Percentiles rank a stretch among this genome's conserved stretches.
Conservation (phyloP, 495 filamentous ascomycete species). For the Podospora anserina region DNA sequence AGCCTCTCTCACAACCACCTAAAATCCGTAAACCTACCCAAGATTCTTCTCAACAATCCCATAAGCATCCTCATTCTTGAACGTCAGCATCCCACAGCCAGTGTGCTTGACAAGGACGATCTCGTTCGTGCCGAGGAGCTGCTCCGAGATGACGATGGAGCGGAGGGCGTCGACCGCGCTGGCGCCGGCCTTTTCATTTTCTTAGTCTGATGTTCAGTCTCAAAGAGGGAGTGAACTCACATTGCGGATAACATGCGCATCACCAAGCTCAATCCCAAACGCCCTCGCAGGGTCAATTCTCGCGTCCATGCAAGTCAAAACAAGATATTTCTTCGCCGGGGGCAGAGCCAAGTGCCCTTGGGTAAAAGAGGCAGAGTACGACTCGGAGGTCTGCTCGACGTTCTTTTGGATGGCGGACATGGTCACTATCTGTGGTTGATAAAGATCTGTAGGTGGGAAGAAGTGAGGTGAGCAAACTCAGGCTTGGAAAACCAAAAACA, state of each 20-base stretch:
- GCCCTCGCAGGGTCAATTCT: slow-evolving; percentile 69
- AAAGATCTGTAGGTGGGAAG: background rate
- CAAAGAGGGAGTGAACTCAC: slow-evolving; percentile 16
- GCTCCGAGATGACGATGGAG: slow-evolving; percentile 74
- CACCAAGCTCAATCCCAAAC: slow-evolving; percentile 70
- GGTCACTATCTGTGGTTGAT: background rate
- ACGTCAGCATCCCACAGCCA: slow-evolving; percentile 81
- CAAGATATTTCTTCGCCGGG: slow-evolving; percentile 65
- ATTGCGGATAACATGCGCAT: slow-evolving; percentile 83
- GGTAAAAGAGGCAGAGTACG: slow-evolving; percentile 60
- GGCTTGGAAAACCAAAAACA: background rate
- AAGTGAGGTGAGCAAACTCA: background rate
- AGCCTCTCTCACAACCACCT: background rate
- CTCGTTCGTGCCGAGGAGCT: slow-evolving; percentile 75
- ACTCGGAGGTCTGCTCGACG: slow-evolving; percentile 54
- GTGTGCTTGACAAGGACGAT: slow-evolving; percentile 77
- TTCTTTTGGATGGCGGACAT: slow-evolving; percentile 51
- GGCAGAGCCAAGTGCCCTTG: slow-evolving; percentile 66
- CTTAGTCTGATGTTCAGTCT: slow-evolving; percentile 7
- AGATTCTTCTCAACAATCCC: slow-evolving; percentile 55
- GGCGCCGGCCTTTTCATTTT: slow-evolving; percentile 51
- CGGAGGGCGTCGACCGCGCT: slow-evolving; percentile 65
- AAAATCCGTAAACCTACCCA: slow-evolving; percentile 32
- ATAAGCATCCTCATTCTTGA: slow-evolving; percentile 63
- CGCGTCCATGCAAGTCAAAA: slow-evolving; percentile 81